Evolutionary conservation across 345 rosid species (phyloP).

Genomic region (Brassica napus): Da-Ae NC_063442.1:13086501-13087000

Average conservation of each 20-base stretch:
- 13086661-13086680: conserved; percentile 90
- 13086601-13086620: conserved; percentile 83
- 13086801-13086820: conserved; percentile 96
- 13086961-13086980: conserved; percentile 19
- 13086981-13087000: neutral
- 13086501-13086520: neutral
- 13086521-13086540: conserved; percentile 74
- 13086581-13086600: conserved; percentile 70
- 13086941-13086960: conserved; percentile 23
- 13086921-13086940: conserved; percentile 61
- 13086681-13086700: conserved; percentile 53
- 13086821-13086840: conserved; percentile 97
- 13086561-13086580: conserved; percentile 63
- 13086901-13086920: conserved; percentile 89
- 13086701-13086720: neutral
- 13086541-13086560: conserved; percentile 92
- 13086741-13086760: conserved; percentile 62
- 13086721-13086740: neutral
- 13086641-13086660: conserved; percentile 96
- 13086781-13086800: conserved; percentile 96
- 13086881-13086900: conserved; percentile 78
- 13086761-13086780: conserved; percentile 98
- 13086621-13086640: conserved; percentile 85
- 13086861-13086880: conserved; percentile 86
- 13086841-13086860: conserved; percentile 95